These are phyloP conservation scores for Pichia sp. DNA, from an alignment of 1,139 yeast species.

Conservation along the genomic window DNA sequence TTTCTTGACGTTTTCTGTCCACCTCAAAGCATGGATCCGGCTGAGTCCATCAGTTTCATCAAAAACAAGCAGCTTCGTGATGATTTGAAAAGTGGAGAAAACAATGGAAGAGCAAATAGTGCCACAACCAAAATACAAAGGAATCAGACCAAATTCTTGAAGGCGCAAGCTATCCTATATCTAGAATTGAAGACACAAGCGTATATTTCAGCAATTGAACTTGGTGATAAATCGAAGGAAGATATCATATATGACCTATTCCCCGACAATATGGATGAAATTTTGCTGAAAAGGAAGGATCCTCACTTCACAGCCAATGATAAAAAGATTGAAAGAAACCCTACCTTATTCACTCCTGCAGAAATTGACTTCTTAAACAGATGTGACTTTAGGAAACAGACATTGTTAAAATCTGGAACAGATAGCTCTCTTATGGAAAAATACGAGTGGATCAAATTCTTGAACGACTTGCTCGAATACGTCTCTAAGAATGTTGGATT, in stretches of 20 bases:
- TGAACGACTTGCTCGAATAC: conserved; percentile 70
- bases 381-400: conserved; percentile 62
- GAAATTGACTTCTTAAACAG: conserved; percentile 66
- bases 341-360: conserved; percentile 47
- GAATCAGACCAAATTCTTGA: conserved; percentile 46
- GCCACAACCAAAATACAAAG: conserved; percentile 3
- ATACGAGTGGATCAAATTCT: conserved; percentile 69
- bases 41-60: conserved; percentile 25
- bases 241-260: conserved; percentile 74
- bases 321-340: conserved; percentile 21
- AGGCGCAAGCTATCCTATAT: conserved; percentile 71
- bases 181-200: conserved; percentile 93
- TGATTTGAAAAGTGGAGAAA: conserved; percentile 5
- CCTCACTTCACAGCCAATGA: conserved; percentile 11
- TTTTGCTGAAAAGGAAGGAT: conserved; percentile 42
- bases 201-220: conserved; percentile 78
- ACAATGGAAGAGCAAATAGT: conserved; percentile 1
- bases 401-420: conserved; percentile 42
- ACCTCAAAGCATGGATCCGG: conserved; percentile 32
- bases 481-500: conserved; percentile 68
- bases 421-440: conserved; percentile 47
- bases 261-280: conserved; percentile 55
- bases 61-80: conserved; percentile 11
- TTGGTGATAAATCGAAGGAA: conserved; percentile 57
- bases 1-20: conserved; percentile 84